A percentile compares a stretch with the other conserved stretches of the same genome.
phyloP scores from a whole-genome alignment of 2,329 filamentous ascomycete genomes.

The Curvularia hawaiiensis region DNA sequence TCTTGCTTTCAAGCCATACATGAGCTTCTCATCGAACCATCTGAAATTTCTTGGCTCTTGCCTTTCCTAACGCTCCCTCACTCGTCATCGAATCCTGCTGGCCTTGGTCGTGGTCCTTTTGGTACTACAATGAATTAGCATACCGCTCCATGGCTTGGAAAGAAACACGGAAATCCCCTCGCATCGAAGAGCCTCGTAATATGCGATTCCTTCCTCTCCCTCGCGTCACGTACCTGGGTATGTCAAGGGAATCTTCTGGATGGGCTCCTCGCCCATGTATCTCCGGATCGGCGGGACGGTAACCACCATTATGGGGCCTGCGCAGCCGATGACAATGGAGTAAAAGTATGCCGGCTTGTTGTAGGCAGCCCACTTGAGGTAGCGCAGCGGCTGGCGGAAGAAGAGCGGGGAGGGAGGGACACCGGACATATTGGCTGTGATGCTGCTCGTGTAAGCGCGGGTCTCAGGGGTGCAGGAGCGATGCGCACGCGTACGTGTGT shows the following conservation, averaged over 20 bases:
- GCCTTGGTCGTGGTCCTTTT: conserved; percentile 52
- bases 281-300: conserved; percentile 75
- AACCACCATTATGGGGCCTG: conserved; percentile 73
- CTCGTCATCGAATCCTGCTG: conserved; percentile 54
- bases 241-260: conserved; percentile 76
- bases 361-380: conserved; percentile 85
- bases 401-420: conserved; percentile 62
- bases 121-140: conserved; percentile 47
- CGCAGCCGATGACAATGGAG: conserved; percentile 73
- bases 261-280: conserved; percentile 71
- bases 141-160: neutral
- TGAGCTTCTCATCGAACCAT: neutral
- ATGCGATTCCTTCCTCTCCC: neutral
- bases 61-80: conserved; percentile 12
- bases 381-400: conserved; percentile 82
- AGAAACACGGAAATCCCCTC: neutral
- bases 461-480: neutral
- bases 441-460: conserved; percentile 8
- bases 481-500: conserved; percentile 10
- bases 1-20: too few relatives aligned
- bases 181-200: neutral
- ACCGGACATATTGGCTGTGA: conserved; percentile 60
- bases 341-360: conserved; percentile 92
- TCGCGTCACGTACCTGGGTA: conserved; percentile 78
- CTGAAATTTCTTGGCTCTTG: neutral